Base-by-base conservation (phyloP, 2,329 filamentous ascomycete genomes). In the Alternaria sp. region DNA sequence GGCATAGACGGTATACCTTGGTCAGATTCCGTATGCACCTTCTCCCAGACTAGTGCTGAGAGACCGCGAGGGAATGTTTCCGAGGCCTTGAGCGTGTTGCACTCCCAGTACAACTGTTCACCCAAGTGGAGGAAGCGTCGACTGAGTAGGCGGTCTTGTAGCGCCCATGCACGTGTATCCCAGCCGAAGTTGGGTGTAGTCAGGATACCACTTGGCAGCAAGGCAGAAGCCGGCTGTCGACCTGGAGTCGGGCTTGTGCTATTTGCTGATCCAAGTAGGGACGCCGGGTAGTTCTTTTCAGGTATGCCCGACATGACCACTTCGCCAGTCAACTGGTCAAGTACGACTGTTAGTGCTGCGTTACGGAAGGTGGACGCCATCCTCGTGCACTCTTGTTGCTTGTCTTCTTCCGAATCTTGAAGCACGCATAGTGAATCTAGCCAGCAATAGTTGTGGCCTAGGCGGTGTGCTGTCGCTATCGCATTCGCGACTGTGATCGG, bases 61-160 rank as follows among this genome's bases (percentile, higher is more conserved):
- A 79, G 64, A 1, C 77, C 77, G 10, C 62, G 70, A 5, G 77
- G 77, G 66, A 79, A 79, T 6, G 75, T 79, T 50, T 78, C 74
- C 5, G 73, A 77, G 7, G 77, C 77, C 60, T 79, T 80, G 58
- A 79, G 75, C 9, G 69, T 64, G 63, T 76, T 76, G 60, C 78
- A 80, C 49, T 80, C 76, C 78, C 78, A 80, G 66, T 79, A 77
- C 63, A 79, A 66, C 53, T 80, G 77, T 57, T 73, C 70, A 36
- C 75, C 72, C 11, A 78, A 62, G 30, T 77, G 73, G 15, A 80
- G 68, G 59, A 78, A 68, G 13, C 78, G 71, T 13, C 67, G 72
- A 23, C 76, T 77, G 15, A 80, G 77, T 1, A 80, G 71, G 10
- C 77, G 73, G 53, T 79, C 78, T 66, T 80, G 78, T 3, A 79